Base-by-base conservation (phyloP, 495 filamentous ascomycete species). In the Penicillium pancosmium region DNA sequence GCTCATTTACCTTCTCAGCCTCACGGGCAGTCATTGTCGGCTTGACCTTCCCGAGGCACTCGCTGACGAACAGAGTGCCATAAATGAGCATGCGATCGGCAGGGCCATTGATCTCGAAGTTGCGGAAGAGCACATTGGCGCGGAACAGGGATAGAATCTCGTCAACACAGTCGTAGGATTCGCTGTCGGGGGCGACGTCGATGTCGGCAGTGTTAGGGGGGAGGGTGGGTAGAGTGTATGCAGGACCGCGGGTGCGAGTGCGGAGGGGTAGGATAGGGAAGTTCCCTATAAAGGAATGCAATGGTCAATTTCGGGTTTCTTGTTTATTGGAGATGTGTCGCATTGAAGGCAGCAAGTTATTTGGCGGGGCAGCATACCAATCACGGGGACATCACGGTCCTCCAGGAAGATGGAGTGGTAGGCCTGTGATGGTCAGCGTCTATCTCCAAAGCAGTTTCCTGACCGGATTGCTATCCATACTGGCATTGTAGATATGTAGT, bases 71-170 rank as follows among this genome's bases (percentile, higher is more conserved):
- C 61, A 97, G 82, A 68, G 96, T 98, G 52, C 93, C 93, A 77
- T 98, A 98, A 65, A 98, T 94, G 57, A 98, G 80, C 72, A 96
- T 85, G 47, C 95, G 84, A 76, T 98, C 94, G 54, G 94, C 94
- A 33, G 92, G 91, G 16, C 94, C 94, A 71, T 96, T 92, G 84
- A 98, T 96, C 82, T 97, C 95, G 70, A 98, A 98, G 82, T 98
- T 98, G 64, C 95, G 89, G 82, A 98, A 98, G 70, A 98, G 87
- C 41, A 94, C 97, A 80, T 98, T 98, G 71, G 95, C 93, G 52
- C 94, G 91, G 84, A 97, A 98, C 31, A 97, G 85, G 3, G 85
- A 86, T 50, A 98, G 83, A 31, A 93, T 88, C 77, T 98, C 94
- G 76, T 98, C 94, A 9, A 97, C 82, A 54, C 92, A 87, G 81